Conservation (phyloP, 768 basidiomycete species). For the Russula foetens region DNA sequence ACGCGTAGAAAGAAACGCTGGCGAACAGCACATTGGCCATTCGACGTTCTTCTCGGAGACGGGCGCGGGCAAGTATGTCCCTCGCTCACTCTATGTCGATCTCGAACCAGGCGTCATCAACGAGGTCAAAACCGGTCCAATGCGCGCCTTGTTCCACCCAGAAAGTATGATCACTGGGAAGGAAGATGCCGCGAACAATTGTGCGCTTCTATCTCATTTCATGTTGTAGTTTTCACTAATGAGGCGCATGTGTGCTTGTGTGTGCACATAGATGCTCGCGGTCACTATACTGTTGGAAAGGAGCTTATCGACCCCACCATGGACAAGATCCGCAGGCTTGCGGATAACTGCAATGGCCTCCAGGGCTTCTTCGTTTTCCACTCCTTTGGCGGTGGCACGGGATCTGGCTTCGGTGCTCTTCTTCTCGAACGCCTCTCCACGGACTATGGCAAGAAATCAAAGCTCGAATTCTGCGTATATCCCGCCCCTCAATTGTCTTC, state of each 20-base stretch:
- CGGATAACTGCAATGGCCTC: conserved; percentile 93
- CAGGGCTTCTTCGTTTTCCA: conserved; percentile 99
- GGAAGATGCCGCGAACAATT: conserved; percentile 99
- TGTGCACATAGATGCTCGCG: conserved; percentile 70
- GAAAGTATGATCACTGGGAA: conserved; percentile 96
- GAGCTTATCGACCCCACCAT: conserved; percentile 94
- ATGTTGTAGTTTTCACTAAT: conserved; percentile 3
- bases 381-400: conserved; percentile 98
- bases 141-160: conserved; percentile 93
- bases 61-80: conserved; percentile 90
- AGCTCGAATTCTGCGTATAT: conserved; percentile 97
- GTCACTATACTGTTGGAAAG: conserved; percentile 98
- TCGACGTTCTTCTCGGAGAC: conserved; percentile 98
- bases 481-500: conserved; percentile 89
- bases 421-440: conserved; percentile 92
- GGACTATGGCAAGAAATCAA: conserved; percentile 98
- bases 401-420: conserved; percentile 95
- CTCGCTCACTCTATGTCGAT: conserved; percentile 93
- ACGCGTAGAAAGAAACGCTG: conserved; percentile 67
- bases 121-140: conserved; percentile 87
- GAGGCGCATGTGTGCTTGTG: neutral
- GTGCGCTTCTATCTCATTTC: conserved; percentile 37
- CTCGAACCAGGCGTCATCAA: conserved; percentile 94
- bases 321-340: conserved; percentile 90
- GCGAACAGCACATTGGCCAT: conserved; percentile 74